Base-by-base conservation (phyloP, 306 rosid species). In the Coriaria nepalensis region DNA sequence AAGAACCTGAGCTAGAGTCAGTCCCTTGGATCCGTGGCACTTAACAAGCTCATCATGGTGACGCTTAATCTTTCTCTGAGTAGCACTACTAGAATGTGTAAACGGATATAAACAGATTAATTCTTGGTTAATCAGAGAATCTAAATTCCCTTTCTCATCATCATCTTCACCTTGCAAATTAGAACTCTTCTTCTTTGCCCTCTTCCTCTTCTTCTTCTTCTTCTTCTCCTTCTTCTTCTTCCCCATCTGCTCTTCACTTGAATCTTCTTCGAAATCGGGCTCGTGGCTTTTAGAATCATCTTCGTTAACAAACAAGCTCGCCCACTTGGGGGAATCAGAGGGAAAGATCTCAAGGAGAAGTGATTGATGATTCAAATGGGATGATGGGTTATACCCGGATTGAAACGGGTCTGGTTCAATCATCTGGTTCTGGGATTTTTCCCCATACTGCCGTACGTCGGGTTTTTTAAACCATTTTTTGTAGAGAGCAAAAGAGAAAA, bases 11-110 rank as follows among this genome's bases (percentile, higher is more conserved):
- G 80, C 56, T 13, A 85, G 70, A 10, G 93, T 71, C 68, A 85
- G 49, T 60, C 68, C 72, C 75, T 71, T 78, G 9, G 81, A 59
- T 20, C 68, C 80, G 29, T 78, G 75, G 56, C 74, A 76, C 52
- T 76, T 73, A 64, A 85, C 74, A 4, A 85, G 82, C 45, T 85
- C 87, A 55, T 81, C 93, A 33, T 85, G 81, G 63, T 80, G 93
- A 13, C 60, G 79, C 70, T 85, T 85, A 67, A 85, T 85, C 75
- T 67, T 81, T 56, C 93, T 81, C 78, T 85, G 95, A 55, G 78
- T 78, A 45, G 72, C 68, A 62, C 93, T 81, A 46, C 78, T 73
- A 0, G 95, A 73, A 35, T 85, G 73, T 4, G 95, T 85, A 49
- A 78, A 78, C 56, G 95, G 93, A 64, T 76, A 85, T 6, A 75